Base-by-base conservation (phyloP, 129 eudicot genomes). In the Lactuca sativa region DNA sequence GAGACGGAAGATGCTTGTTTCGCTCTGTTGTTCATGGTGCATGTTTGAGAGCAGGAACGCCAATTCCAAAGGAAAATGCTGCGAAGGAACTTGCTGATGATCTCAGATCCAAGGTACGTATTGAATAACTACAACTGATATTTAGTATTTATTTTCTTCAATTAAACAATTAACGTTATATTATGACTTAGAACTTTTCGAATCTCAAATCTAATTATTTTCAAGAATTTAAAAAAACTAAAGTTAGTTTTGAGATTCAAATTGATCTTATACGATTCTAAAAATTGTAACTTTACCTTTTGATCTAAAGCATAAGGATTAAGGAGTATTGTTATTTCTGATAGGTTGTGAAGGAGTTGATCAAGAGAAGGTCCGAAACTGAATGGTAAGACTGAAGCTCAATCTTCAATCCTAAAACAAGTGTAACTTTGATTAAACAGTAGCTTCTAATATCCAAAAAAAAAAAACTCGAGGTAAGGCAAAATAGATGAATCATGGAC, bases 1-100 rank as follows among this genome's bases (percentile, higher is more conserved):
- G 95, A 54, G 97, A 91, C 59, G 96, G 97, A 53, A 86, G 97
- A 73, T 91, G 97, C 74, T 74, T 91, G 83, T 91, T 91, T 69
- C 85, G 96, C 4, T 89, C 97, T 3, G 89, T 91, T 60, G 97
- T 82, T 15, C 93, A 86, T 65, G 93, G 97, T 67, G 90, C 96
- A 31, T 82, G 88, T 78, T 73, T 88, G 78, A 78, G 90, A 80
- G 62, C 77, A 64, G 96, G 97, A 66, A 84, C 69, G 83, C 80
- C 86, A 15, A 71, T 88, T 75, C 96, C 97, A 67, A 72, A 47
- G 34, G 89, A 86, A 74, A 88, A 59, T 43, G 85, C 67, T 53
- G 84, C 73, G 16, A 75, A 78, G 69, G 86, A 86, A 72, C 97
- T 91, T 17, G 97, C 97, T 15, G 96, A 91, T 74, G 93, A 88